These are phyloP conservation scores for Fusarium sterilihyphosum DNA, from an alignment of 2,329 filamentous ascomycete species.

Conservation along the genomic window DNA sequence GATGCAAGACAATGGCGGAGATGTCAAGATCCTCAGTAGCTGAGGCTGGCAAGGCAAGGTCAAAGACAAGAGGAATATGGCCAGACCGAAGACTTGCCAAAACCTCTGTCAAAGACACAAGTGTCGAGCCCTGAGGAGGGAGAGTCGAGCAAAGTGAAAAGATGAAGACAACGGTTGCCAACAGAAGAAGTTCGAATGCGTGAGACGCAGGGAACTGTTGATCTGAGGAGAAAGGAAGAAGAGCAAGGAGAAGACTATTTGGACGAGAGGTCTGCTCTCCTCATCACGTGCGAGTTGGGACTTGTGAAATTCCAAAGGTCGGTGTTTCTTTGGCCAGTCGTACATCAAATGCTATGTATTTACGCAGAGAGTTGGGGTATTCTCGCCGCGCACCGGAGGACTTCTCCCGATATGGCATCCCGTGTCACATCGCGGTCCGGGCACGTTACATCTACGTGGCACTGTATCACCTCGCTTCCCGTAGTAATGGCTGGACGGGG, in stretches of 20 bases:
- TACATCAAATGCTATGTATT: neutral
- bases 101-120: neutral
- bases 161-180: neutral
- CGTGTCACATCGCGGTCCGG: neutral
- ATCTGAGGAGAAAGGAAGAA: neutral
- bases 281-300: neutral
- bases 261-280: rapidly evolving
- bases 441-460: neutral
- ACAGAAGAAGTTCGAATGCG: neutral
- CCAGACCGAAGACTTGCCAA: neutral
- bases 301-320: neutral
- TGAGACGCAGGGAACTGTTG: neutral
- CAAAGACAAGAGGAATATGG: neutral
- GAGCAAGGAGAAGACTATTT: neutral
- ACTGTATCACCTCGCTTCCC: neutral
- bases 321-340: neutral
- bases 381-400: rapidly evolving
- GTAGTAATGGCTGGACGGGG: rapidly evolving
- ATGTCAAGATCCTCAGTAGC: neutral
- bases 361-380: neutral
- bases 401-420: neutral
- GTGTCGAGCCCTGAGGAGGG: neutral
- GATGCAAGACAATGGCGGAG: neutral
- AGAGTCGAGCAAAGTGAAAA: neutral
- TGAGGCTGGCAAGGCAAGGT: neutral